Evolutionary conservation across 129 eudicot genomes (phyloP).

Genomic region (Flaveria brownii): DNA sequence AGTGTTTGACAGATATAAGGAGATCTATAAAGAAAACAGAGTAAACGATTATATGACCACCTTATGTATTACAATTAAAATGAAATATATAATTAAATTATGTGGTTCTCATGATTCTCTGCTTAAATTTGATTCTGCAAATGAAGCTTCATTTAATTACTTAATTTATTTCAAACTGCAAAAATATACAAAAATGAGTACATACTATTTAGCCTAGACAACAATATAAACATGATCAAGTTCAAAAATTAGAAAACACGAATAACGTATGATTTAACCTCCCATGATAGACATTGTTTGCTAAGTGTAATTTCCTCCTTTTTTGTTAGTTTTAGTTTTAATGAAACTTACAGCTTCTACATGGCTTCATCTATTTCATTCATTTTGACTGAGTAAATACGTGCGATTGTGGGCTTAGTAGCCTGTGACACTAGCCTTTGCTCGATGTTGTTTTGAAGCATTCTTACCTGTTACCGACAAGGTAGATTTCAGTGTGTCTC

Average conservation of each 20-base stretch:
- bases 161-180: neutral
- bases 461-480: conserved; percentile 7
- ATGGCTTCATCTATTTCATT: conserved; percentile 37
- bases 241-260: neutral
- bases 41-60: too few relatives aligned
- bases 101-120: too few relatives aligned
- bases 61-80: too few relatives aligned
- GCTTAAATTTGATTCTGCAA: too few relatives aligned
- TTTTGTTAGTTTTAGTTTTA: neutral
- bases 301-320: conserved; percentile 4
- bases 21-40: too few relatives aligned
- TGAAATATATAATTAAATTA: too few relatives aligned
- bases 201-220: neutral
- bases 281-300: conserved; percentile 37
- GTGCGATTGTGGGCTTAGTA: neutral
- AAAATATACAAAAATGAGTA: neutral
- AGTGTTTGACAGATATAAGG: too few relatives aligned
- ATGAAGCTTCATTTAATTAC: neutral
- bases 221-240: neutral
- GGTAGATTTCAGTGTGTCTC: conserved; percentile 25
- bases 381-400: neutral
- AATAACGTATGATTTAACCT: conserved; percentile 9
- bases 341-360: conserved; percentile 53
- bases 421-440: conserved; percentile 11
- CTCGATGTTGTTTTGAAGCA: conserved; percentile 11